Conservation (phyloP, 352 stramenopile genomes). For the Pythium brassicae region DNA sequence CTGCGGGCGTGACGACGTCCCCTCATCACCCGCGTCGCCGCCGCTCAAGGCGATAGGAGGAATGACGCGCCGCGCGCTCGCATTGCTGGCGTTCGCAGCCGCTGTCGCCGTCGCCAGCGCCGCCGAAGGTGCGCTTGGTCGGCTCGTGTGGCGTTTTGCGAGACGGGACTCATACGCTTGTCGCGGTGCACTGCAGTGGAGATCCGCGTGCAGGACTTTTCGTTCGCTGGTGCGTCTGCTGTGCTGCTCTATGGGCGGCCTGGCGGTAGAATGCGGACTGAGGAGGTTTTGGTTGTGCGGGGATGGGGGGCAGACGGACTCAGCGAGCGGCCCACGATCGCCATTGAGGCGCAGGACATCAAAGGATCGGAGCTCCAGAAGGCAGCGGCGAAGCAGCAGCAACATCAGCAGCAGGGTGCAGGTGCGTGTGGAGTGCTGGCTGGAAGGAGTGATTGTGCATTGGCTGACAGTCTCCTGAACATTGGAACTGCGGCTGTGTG, state of each 20-base stretch:
- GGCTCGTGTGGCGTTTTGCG: background rate
- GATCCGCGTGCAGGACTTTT: constrained; percentile 66
- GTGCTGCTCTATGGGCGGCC: background rate
- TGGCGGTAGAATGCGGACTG: background rate
- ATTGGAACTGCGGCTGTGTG: no score
- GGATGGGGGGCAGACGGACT: constrained; percentile 24
- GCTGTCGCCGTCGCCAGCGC: background rate
- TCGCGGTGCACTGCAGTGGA: constrained; percentile 25
- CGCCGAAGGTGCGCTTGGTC: constrained; percentile 8
- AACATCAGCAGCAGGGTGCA: background rate
- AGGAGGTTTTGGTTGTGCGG: no score
- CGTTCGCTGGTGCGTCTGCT: constrained; percentile 43
- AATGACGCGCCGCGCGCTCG: constrained; percentile 1
- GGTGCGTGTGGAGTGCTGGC: no score
- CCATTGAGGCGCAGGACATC: constrained; percentile 56
- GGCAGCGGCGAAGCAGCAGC: background rate
- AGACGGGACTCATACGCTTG: background rate
- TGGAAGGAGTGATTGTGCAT: no score
- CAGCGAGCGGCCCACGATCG: constrained; percentile 33
- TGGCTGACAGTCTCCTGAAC: no score
- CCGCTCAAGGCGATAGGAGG: background rate
- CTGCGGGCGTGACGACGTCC: background rate
- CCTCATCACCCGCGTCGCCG: background rate
- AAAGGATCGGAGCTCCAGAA: constrained; percentile 37
- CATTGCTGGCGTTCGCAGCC: background rate